Conservation (phyloP, 495 filamentous ascomycete genomes). For the Cercophora sp. region DNA sequence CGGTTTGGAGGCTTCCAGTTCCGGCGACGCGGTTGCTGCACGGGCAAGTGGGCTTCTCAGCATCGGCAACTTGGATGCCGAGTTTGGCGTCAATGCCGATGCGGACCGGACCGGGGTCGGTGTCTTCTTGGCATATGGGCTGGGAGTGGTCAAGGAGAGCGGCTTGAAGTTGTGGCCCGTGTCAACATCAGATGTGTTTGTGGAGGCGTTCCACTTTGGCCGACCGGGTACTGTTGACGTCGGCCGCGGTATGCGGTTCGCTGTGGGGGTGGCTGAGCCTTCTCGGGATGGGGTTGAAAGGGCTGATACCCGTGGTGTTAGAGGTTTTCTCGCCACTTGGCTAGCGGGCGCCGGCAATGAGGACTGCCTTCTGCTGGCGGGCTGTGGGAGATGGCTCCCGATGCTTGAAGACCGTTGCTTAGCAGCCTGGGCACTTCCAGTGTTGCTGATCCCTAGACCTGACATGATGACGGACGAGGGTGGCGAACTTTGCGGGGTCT, state of each 20-base stretch:
- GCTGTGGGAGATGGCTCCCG: constrained; percentile 38
- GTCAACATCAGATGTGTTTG: constrained; percentile 64
- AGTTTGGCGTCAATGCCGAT: constrained; percentile 36
- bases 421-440: constrained; percentile 32
- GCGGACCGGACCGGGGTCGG: constrained; percentile 30
- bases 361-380: constrained; percentile 35
- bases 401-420: constrained; percentile 40
- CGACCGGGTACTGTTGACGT: constrained; percentile 50
- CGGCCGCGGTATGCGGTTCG: constrained; percentile 46
- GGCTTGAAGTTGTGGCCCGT: constrained; percentile 69
- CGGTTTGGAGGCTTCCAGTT: constrained; percentile 34
- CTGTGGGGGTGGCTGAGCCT: constrained; percentile 54
- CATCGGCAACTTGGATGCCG: constrained; percentile 42
- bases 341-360: constrained; percentile 25
- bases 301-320: constrained; percentile 35
- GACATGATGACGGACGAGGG: constrained; percentile 82
- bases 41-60: constrained; percentile 44
- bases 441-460: constrained; percentile 46
- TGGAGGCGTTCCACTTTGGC: constrained; percentile 76
- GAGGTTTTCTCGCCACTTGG: constrained; percentile 23
- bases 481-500: constrained; percentile 84
- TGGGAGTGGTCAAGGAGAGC: constrained; percentile 57
- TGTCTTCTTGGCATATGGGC: constrained; percentile 53
- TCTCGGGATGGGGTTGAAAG: constrained; percentile 43
- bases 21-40: constrained; percentile 37